Evolutionary conservation across 139 green algal genomes (phyloP).

Genomic region (Chlorella sp.): DNA sequence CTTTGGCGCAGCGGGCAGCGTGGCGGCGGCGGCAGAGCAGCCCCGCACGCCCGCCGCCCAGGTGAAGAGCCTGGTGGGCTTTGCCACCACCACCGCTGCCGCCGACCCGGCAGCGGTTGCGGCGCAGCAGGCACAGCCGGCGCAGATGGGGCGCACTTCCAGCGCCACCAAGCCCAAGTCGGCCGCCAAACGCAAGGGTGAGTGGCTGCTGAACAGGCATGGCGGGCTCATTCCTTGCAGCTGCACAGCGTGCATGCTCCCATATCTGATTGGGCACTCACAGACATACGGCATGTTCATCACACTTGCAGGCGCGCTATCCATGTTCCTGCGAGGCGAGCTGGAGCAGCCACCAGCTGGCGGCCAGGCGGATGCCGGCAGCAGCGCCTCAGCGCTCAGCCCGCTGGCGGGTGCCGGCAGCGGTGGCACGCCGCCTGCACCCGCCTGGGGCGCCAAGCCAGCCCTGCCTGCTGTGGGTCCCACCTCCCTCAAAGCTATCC

Average conservation of each 20-base stretch:
- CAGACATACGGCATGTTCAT: neutral
- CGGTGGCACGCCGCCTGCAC: neutral
- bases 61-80: slow-evolving; percentile 31
- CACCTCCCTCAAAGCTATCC: slow-evolving; percentile 11
- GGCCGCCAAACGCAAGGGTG: slow-evolving; percentile 27
- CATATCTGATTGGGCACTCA: too few relatives aligned
- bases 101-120: neutral
- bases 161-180: neutral
- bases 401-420: neutral
- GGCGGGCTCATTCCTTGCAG: neutral
- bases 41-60: neutral
- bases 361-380: neutral
- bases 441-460: slow-evolving; percentile 35
- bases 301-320: slow-evolving; percentile 65
- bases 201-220: neutral
- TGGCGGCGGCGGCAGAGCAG: neutral
- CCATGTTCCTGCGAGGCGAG: slow-evolving; percentile 77
- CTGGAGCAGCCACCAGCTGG: slow-evolving; percentile 24
- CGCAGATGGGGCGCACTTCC: too few relatives aligned
- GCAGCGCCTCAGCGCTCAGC: neutral
- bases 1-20: neutral
- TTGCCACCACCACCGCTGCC: neutral
- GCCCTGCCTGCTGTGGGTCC: neutral
- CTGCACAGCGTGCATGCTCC: too few relatives aligned
- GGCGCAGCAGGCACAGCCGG: neutral